A percentile compares a stretch with the other conserved stretches of the same genome.
These are phyloP conservation scores for Acrocalymma vagum DNA, from an alignment of 2,329 filamentous ascomycete genomes.

Conservation along the genomic window DNA sequence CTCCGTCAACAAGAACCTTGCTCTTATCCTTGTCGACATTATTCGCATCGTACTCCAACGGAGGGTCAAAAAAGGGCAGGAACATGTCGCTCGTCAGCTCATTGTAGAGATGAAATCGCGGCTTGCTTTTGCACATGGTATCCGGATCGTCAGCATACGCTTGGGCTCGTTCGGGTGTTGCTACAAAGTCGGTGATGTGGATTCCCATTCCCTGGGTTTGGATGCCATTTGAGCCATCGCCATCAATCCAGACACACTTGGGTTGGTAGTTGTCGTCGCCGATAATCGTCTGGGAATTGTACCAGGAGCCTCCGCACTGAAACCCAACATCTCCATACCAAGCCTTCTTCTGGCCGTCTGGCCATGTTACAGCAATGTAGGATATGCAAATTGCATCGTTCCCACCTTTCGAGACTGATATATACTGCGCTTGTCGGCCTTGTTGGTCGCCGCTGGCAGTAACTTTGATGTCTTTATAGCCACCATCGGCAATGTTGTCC, in stretches of 20 bases:
- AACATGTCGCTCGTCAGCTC: constrained; percentile 25
- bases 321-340: constrained; percentile 22
- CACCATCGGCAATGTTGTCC: constrained; percentile 8
- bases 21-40: constrained; percentile 15
- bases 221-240: constrained; percentile 16
- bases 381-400: constrained; percentile 22
- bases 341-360: constrained; percentile 16
- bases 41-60: constrained; percentile 30
- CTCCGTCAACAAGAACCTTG: constrained; percentile 7
- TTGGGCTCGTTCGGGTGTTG: constrained; percentile 10
- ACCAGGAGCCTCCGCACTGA: constrained; percentile 17
- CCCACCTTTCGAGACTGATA: constrained; percentile 13
- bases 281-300: constrained; percentile 17
- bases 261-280: constrained; percentile 12
- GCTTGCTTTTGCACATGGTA: constrained; percentile 18
- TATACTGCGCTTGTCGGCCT: constrained; percentile 14
- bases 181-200: constrained; percentile 23
- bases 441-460: neutral
- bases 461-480: constrained; percentile 10
- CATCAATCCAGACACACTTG: constrained; percentile 22
- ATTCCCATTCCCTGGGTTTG: constrained; percentile 17
- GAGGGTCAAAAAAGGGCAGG: constrained; percentile 34
- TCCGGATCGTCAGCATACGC: constrained; percentile 11
- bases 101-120: constrained; percentile 24
- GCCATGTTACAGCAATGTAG: constrained; percentile 19